phyloP scores from a whole-genome alignment of 1,284 basidiomycete species.

The Malassezia obtusa region DNA sequence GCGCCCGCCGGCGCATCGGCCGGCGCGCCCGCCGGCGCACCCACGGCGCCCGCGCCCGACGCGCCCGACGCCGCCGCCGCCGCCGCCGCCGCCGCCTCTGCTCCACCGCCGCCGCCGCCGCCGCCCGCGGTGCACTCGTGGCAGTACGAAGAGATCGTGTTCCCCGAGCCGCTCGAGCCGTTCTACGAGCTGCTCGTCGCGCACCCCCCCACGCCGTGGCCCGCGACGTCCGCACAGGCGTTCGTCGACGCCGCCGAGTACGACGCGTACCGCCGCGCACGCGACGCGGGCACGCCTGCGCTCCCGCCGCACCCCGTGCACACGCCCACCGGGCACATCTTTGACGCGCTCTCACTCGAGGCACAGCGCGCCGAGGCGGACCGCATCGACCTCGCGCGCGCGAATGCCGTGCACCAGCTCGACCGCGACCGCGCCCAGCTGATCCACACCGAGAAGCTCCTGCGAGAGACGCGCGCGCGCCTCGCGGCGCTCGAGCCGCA shows the following conservation, averaged over 20 bases:
- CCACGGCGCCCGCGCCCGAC: conserved; percentile 46
- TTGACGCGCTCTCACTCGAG: conserved; percentile 61
- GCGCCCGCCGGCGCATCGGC: conserved; percentile 50
- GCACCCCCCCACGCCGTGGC: conserved; percentile 67
- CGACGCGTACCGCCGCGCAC: conserved; percentile 22
- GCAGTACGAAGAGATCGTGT: conserved; percentile 98
- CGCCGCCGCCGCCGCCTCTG: conserved; percentile 4
- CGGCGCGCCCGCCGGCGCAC: conserved; percentile 47
- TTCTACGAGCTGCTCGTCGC: conserved; percentile 74
- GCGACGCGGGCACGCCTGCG: conserved; percentile 2
- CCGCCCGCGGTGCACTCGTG: conserved; percentile 62
- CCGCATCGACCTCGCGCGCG: conserved; percentile 66
- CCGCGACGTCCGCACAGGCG: conserved; percentile 30
- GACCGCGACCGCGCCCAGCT: conserved; percentile 41
- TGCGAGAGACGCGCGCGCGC: conserved; percentile 25
- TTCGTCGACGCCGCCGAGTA: conserved; percentile 31
- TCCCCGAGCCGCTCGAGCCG: conserved; percentile 79
- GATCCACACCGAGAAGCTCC: conserved; percentile 41
- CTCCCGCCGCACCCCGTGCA: conserved; percentile 38
- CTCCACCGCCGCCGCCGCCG: conserved; percentile 7
- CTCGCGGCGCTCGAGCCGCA: conserved; percentile 9
- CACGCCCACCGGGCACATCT: conserved; percentile 35
- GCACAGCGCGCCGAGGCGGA: conserved; percentile 72
- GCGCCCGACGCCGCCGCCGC: conserved; percentile 19
- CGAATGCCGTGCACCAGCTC: conserved; percentile 53